Evolutionary conservation across 106 monocot species (phyloP), one percentile per base, ranked within the genome.

Genomic region (Agapanthus africanus): DNA sequence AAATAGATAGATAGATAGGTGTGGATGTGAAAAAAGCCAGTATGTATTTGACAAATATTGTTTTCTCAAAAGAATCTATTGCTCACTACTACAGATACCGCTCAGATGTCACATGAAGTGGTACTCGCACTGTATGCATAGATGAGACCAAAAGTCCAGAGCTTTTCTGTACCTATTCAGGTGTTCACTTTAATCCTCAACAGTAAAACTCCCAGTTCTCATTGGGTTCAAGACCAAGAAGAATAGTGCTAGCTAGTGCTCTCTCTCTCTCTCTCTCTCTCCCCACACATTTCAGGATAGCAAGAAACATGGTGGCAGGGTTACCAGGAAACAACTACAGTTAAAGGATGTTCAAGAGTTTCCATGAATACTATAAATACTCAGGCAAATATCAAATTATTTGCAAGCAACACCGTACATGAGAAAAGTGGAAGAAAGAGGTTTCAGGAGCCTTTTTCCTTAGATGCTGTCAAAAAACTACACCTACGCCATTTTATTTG

Each of bases 101-200:
- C n/a, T n/a, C n/a, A n/a, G n/a, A n/a, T n/a, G n/a, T n/a, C n/a
- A n/a, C n/a, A n/a, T n/a, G n/a, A n/a, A n/a, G n/a, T n/a, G n/a
- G n/a, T n/a, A n/a, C n/a, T n/a, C n/a, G n/a, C n/a, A n/a, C n/a
- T n/a, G n/a, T n/a, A n/a, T n/a, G n/a, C n/a, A n/a, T n/a, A n/a
- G n/a, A n/a, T n/a, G n/a, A n/a, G n/a, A n/a, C n/a, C n/a, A n/a
- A n/a, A n/a, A n/a, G n/a, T n/a, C n/a, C n/a, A n/a, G n/a, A n/a
- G n/a, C n/a, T n/a, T n/a, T n/a, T 56, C 56, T 56, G 56, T 28
- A 30, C 56, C 28, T 56, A 28, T 28, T 56, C 56, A 56, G 27
- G 54, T 28, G 54, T 4, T n/a, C 21, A n/a, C 22, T 56, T 56
- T 47, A 47, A 47, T 2, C 13, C 10, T 7, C 56, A 56, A 56